These are phyloP conservation scores for Paramecium primaurelia DNA, from an alignment of 73 alveolate genomes.

Conservation along the genomic window DNA sequence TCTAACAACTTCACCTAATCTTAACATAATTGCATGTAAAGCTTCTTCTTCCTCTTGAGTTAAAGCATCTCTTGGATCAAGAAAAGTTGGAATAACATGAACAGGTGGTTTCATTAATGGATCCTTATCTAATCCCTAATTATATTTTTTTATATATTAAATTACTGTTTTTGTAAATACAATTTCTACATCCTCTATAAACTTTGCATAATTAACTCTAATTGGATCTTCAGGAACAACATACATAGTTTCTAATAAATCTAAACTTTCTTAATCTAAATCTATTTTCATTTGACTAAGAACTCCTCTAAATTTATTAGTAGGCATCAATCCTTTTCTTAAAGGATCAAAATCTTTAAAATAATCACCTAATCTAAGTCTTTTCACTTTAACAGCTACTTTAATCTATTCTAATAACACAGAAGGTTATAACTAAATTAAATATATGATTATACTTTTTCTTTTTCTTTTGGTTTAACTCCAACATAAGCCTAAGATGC, in stretches of 20 bases:
- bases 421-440: constrained; percentile 45
- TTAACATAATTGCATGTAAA: constrained; percentile 75
- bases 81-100: constrained; percentile 74
- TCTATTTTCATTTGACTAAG: constrained; percentile 77
- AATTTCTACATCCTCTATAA: constrained; percentile 86
- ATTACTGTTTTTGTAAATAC: constrained; percentile 76
- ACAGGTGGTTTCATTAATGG: constrained; percentile 76
- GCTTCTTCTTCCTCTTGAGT: constrained; percentile 81
- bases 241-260: constrained; percentile 73
- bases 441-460: constrained; percentile 48
- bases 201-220: constrained; percentile 76
- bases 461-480: constrained; percentile 65
- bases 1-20: constrained; percentile 82
- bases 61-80: constrained; percentile 92
- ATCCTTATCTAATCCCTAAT: constrained; percentile 86
- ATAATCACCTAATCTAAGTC: constrained; percentile 93
- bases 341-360: constrained; percentile 89
- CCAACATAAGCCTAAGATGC: constrained; percentile 63
- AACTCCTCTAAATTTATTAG: constrained; percentile 88
- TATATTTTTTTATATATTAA: neutral
- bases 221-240: constrained; percentile 74
- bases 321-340: constrained; percentile 88
- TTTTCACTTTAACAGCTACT: constrained; percentile 83
- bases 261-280: constrained; percentile 78
- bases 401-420: constrained; percentile 77